These are phyloP conservation scores for Plectosphaerella sp. DNA, from an alignment of 2,329 filamentous ascomycete genomes.

Conservation along the genomic window DNA sequence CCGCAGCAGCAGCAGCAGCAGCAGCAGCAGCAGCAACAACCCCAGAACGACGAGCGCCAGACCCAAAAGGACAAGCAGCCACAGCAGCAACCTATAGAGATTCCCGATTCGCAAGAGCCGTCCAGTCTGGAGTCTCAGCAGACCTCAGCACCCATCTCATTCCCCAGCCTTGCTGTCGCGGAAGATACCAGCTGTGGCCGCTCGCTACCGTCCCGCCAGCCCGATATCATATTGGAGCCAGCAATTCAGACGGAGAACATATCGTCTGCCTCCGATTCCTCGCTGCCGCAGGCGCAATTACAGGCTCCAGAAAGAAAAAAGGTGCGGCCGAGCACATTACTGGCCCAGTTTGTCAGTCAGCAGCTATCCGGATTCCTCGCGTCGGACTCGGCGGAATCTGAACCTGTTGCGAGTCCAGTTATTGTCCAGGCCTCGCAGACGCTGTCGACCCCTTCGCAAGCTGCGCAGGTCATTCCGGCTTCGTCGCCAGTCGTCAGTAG, in stretches of 20 bases:
- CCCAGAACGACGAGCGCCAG: not conserved
- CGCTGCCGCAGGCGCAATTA: too few relatives aligned
- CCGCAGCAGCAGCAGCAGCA: not conserved
- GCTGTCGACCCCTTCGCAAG: slow-evolving; percentile 2
- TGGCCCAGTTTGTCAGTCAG: too few relatives aligned
- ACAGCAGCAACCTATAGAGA: not conserved
- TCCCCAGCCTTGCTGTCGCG: not conserved
- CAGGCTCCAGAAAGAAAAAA: too few relatives aligned
- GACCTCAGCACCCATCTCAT: slow-evolving; percentile 4
- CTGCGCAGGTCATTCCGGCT: slow-evolving; percentile 10
- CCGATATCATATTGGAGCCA: too few relatives aligned
- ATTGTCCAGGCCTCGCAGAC: not conserved
- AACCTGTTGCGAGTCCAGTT: not conserved
- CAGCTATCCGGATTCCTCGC: too few relatives aligned
- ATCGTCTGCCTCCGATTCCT: too few relatives aligned
- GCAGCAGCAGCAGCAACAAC: too few relatives aligned
- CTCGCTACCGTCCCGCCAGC: too few relatives aligned
- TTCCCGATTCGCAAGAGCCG: slow-evolving; percentile 9
- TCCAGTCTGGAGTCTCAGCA: slow-evolving; percentile 4
- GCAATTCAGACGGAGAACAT: too few relatives aligned
- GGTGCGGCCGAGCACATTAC: too few relatives aligned
- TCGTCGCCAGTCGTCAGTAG: not conserved
- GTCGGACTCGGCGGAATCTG: not conserved
- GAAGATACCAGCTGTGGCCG: too few relatives aligned
- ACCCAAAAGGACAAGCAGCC: not conserved